Conservation (phyloP, 306 rosid genomes). For the Vachellia pachyceras region DNA sequence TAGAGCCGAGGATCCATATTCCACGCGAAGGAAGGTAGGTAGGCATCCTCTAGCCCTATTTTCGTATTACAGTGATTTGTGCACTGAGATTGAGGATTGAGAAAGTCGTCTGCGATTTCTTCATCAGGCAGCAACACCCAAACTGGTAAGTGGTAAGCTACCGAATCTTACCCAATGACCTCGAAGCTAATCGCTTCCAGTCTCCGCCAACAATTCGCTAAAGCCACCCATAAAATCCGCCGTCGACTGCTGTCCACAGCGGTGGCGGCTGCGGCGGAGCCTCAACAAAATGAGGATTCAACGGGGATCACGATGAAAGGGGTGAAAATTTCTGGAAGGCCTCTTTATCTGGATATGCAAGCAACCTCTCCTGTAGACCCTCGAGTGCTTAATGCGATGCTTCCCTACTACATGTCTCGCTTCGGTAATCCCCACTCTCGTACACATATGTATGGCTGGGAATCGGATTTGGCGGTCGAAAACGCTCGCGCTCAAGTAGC, state of each 20-base stretch:
- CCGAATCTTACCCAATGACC: constrained; percentile 44
- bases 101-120: neutral
- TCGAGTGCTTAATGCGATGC: constrained; percentile 92
- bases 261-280: constrained; percentile 6
- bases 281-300: constrained; percentile 41
- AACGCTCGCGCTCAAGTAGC: constrained; percentile 83
- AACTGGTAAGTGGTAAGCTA: constrained; percentile 11
- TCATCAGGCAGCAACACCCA: neutral
- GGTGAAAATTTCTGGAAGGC: constrained; percentile 75
- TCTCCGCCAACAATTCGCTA: constrained; percentile 46
- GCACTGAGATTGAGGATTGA: neutral
- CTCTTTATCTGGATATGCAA: constrained; percentile 89
- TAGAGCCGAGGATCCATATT: neutral
- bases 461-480: constrained; percentile 90
- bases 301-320: constrained; percentile 78
- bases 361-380: constrained; percentile 77
- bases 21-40: neutral
- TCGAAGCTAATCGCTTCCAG: constrained; percentile 55
- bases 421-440: constrained; percentile 94
- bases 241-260: constrained; percentile 20
- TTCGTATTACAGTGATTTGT: neutral
- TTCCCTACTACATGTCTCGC: constrained; percentile 67
- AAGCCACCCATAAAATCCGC: neutral
- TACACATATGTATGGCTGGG: constrained; percentile 95
- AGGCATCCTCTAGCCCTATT: neutral